Conservation (phyloP, 225 moss, liverwort and hornwort genomes). For the Physcomitrium patens region DNA sequence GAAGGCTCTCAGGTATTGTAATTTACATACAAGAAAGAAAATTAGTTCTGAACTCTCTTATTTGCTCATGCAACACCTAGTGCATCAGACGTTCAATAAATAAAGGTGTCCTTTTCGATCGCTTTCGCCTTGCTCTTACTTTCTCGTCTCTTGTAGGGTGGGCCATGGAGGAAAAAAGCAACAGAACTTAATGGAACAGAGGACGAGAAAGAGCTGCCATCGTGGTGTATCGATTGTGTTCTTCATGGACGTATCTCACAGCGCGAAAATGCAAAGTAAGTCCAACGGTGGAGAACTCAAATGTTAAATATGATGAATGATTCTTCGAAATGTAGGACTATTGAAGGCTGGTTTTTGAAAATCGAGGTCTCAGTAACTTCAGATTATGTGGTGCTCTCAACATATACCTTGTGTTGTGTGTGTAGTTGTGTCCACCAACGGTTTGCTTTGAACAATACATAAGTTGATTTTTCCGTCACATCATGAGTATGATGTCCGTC, state of each 20-base stretch:
- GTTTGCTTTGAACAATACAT: too few relatives aligned
- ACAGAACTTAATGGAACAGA: slow-evolving; percentile 82
- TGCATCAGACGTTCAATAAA: not conserved
- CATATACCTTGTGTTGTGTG: too few relatives aligned
- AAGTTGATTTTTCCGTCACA: too few relatives aligned
- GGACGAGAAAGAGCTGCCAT: slow-evolving; percentile 87
- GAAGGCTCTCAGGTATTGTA: slow-evolving; percentile 67
- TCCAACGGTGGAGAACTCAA: not conserved
- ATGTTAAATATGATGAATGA: not conserved
- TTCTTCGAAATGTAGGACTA: not conserved
- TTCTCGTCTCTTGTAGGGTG: slow-evolving; percentile 48
- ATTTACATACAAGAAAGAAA: not conserved
- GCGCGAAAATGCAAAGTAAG: slow-evolving; percentile 88
- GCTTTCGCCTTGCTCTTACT: not conserved
- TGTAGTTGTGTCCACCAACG: too few relatives aligned
- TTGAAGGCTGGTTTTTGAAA: not conserved
- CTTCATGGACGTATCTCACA: slow-evolving; percentile 78
- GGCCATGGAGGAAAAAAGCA: slow-evolving; percentile 88
- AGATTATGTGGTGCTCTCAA: too few relatives aligned
- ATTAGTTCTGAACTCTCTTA: not conserved
- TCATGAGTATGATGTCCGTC: not conserved
- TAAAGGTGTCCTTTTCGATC: not conserved
- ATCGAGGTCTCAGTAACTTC: too few relatives aligned
- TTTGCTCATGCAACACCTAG: not conserved
- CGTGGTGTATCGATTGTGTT: slow-evolving; percentile 88